Evolutionary conservation across 2,329 filamentous ascomycete species (phyloP).

Genomic region (Akanthomyces lecanii): DNA sequence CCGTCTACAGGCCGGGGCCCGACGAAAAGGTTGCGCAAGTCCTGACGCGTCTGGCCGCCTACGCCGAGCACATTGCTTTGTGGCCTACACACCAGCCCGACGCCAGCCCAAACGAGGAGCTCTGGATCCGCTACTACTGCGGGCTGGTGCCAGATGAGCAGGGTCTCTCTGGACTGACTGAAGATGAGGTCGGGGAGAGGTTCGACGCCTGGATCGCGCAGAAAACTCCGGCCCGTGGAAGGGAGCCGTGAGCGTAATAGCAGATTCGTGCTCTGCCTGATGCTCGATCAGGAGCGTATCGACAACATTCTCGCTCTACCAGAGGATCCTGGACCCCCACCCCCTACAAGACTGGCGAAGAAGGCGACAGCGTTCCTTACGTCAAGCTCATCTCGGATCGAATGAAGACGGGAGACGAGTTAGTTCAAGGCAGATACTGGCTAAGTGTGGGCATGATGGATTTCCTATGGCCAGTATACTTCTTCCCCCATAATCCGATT

Average conservation of each 20-base stretch:
- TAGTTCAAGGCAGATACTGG: conserved; percentile 21
- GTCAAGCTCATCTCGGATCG: conserved; percentile 20
- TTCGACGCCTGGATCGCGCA: conserved; percentile 21
- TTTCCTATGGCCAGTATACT: conserved; percentile 20
- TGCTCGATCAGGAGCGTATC: conserved; percentile 24
- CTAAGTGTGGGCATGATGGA: conserved; percentile 19
- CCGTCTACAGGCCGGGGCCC: conserved; percentile 21
- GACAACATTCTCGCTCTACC: conserved; percentile 23
- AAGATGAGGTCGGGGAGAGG: conserved; percentile 19
- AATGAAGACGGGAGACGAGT: conserved; percentile 12
- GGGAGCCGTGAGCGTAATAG: conserved; percentile 15
- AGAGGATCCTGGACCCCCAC: conserved; percentile 14
- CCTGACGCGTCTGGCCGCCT: conserved; percentile 20
- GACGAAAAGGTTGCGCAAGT: conserved; percentile 19
- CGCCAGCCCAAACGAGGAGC: conserved; percentile 19
- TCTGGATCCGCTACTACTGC: conserved; percentile 21
- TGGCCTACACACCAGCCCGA: conserved; percentile 12
- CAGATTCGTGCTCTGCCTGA: conserved; percentile 22
- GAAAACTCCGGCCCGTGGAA: not conserved
- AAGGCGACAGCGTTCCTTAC: conserved; percentile 15
- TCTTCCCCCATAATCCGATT: conserved; percentile 17
- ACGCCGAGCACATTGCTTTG: conserved; percentile 18
- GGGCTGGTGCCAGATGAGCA: conserved; percentile 21
- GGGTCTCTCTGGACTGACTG: conserved; percentile 15
- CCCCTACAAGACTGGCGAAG: not conserved